phyloP scores from a whole-genome alignment of 768 basidiomycete genomes.

The Hericium rajendrae region DNA sequence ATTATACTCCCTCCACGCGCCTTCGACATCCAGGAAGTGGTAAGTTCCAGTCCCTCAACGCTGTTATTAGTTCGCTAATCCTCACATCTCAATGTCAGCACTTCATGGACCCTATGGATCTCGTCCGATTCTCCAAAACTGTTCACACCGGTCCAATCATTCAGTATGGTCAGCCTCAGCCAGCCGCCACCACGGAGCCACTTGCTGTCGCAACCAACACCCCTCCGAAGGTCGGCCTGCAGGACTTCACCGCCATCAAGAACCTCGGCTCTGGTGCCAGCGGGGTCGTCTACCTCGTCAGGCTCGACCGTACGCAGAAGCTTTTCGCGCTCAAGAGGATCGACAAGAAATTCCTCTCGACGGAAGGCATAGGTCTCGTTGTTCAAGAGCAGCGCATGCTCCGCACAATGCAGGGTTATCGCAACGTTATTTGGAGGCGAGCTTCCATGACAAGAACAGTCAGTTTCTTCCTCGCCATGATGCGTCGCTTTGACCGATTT shows the following conservation, averaged over 20 bases:
- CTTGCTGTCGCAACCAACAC: neutral
- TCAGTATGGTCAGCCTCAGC: neutral
- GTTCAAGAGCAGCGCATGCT: slow-evolving; percentile 3
- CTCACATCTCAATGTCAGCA: neutral
- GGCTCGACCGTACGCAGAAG: neutral
- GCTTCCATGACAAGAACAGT: slow-evolving; percentile 6
- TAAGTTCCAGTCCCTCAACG: neutral
- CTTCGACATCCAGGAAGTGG: neutral
- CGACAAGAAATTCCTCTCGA: neutral
- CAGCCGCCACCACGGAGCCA: too few species aligned
- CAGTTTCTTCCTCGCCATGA: slow-evolving; percentile 6
- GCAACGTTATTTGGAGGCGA: slow-evolving; percentile 2
- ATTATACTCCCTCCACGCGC: neutral
- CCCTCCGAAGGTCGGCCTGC: neutral
- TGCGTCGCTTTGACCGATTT: neutral
- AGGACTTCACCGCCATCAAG: neutral
- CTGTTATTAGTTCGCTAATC: neutral
- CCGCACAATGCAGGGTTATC: neutral
- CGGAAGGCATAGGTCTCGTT: neutral
- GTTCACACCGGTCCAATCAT: neutral
- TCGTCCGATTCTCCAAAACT: neutral
- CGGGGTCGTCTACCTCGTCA: neutral
- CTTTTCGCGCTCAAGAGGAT: slow-evolving; percentile 1
- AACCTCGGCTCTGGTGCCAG: neutral
- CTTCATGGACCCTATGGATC: neutral